Evolutionary conservation across 148 eudicot species (phyloP).

Genomic region (Cornus suecica): DNA sequence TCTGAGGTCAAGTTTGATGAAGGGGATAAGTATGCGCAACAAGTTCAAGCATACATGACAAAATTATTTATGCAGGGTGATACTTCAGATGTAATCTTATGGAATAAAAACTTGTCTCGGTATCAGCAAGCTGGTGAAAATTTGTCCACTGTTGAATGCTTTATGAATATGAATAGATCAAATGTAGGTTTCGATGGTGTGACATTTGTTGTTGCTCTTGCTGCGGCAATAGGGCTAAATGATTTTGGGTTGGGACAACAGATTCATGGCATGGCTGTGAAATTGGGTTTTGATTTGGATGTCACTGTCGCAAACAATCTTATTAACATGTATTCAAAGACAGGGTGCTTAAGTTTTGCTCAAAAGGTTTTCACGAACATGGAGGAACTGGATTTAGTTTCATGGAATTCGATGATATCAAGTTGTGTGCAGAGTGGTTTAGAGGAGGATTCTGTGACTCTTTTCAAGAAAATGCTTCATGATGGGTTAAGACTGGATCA

Average conservation of each 20-base stretch:
- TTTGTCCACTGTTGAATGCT: slow-evolving; percentile 13
- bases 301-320: slow-evolving; percentile 24
- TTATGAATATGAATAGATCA: slow-evolving; percentile 21
- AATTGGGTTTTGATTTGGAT: slow-evolving; percentile 19
- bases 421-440: slow-evolving; percentile 18
- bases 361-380: slow-evolving; percentile 15
- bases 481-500: slow-evolving; percentile 13
- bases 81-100: slow-evolving; percentile 14
- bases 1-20: slow-evolving; percentile 2
- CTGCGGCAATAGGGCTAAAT: slow-evolving; percentile 17
- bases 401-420: slow-evolving; percentile 26
- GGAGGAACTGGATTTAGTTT: slow-evolving; percentile 17
- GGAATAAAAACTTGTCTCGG: slow-evolving; percentile 24
- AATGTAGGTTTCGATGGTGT: slow-evolving; percentile 16
- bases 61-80: slow-evolving; percentile 15
- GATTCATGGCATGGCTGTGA: slow-evolving; percentile 25
- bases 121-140: slow-evolving; percentile 23
- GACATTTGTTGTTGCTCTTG: slow-evolving; percentile 18
- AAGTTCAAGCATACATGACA: slow-evolving; percentile 22
- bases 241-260: slow-evolving; percentile 18
- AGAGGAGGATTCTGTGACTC: slow-evolving; percentile 19
- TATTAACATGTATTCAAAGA: slow-evolving; percentile 28
- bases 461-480: slow-evolving; percentile 4
- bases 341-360: slow-evolving; percentile 9
- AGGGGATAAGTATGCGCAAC: slow-evolving; percentile 1